Evolutionary conservation across 306 rosid genomes (phyloP), one percentile per base, ranked within the genome.

Genomic region (Cicer bijugum): DNA sequence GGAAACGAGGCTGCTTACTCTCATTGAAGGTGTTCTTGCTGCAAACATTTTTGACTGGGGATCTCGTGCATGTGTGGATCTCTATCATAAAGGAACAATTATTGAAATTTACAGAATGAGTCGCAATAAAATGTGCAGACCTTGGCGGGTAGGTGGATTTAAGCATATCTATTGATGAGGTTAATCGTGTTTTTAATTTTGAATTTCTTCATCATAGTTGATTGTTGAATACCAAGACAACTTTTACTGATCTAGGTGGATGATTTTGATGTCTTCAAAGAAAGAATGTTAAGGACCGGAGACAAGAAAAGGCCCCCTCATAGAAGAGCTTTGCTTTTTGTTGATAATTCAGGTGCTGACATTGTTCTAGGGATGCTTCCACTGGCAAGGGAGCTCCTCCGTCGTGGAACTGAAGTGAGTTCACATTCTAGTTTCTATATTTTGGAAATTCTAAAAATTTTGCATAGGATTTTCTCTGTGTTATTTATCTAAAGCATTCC

Each of bases 41-140:
- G 99, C 97, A 19, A 95, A 95, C 82, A 95, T 95, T 69, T 92
- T 95, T 39, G 99, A 95, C 75, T 95, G 99, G 99, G 99, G 99
- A 50, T 92, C 99, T 59, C 96, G 96, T 58, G 99, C 99, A 53
- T 95, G 99, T 75, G 92, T 95, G 75, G 97, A 90, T 86, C 99
- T 95, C 83, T 95, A 91, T 90, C 97, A 90, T 75, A 81, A 95
- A 82, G 97, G 99, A 76, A 95, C 99, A 17, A 95, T 95, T 71
- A 95, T 95, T 86, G 99, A 95, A 81, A 95, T 95, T 82, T 95
- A 95, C 69, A 83, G 96, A 82, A 95, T 95, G 99, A 95, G 97
- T 67, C 99, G 97, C 82, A 82, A 95, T 78, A 95, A 95, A 84
- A 95, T 95, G 99, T 89, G 84, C 62, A 90, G 99, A 82, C 99